Percentiles rank a stretch among this genome's conserved stretches.
Evolutionary conservation across 2,329 filamentous ascomycete genomes (phyloP).

Genomic region (Xylariaceae sp.): DNA sequence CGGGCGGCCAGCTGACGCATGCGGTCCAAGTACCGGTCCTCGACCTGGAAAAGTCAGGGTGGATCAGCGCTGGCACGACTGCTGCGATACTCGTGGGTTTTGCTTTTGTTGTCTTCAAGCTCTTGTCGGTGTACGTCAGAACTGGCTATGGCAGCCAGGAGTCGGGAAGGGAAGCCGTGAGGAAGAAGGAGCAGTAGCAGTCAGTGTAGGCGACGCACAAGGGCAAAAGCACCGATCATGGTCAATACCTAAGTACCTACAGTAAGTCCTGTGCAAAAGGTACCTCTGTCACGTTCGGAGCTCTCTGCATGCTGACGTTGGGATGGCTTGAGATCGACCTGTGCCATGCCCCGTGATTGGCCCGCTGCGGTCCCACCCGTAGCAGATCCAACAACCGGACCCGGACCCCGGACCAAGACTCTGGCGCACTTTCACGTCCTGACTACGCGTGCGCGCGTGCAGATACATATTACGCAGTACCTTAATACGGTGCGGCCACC

Average conservation of each 20-base stretch:
- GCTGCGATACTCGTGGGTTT: slow-evolving; percentile 56
- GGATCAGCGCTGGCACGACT: slow-evolving; percentile 49
- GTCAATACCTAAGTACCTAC: too few relatives aligned
- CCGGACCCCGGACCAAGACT: too few relatives aligned
- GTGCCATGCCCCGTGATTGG: slow-evolving; percentile 7
- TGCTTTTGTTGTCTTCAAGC: slow-evolving; percentile 59
- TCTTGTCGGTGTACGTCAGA: slow-evolving; percentile 32
- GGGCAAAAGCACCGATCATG: too few relatives aligned
- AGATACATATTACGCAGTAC: too few relatives aligned
- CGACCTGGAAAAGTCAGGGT: slow-evolving; percentile 40
- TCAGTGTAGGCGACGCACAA: too few relatives aligned
- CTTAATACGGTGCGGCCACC: too few relatives aligned
- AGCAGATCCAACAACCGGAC: too few relatives aligned
- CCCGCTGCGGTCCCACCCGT: slow-evolving; percentile 1
- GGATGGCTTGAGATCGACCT: not conserved
- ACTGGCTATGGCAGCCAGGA: slow-evolving; percentile 24
- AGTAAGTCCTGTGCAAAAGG: too few relatives aligned
- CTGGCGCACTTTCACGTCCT: too few relatives aligned
- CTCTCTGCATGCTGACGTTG: not conserved
- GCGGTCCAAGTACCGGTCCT: slow-evolving; percentile 58
- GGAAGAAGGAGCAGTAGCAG: slow-evolving; percentile 22
- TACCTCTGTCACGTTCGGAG: too few relatives aligned
- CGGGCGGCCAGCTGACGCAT: slow-evolving; percentile 39
- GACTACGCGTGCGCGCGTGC: too few relatives aligned
- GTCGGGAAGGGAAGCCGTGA: slow-evolving; percentile 11